Evolutionary conservation across 257 asterid genomes (phyloP), one percentile per base, ranked within the genome.

Genomic region (Salvia miltiorrhiza): DNA sequence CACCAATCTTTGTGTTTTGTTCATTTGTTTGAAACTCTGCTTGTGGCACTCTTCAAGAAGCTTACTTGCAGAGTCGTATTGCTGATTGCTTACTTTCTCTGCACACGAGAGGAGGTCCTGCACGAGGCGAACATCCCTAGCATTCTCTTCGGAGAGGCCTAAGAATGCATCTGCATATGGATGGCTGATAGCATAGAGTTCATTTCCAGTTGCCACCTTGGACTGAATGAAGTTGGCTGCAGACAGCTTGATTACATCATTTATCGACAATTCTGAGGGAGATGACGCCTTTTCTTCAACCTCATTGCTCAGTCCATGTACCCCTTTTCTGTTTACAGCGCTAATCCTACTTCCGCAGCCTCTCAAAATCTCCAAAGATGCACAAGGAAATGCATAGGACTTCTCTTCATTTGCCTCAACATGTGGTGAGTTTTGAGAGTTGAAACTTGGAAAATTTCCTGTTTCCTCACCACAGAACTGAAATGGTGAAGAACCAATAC

Each of bases 81-180:
- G 80, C 33, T 59, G 32, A 12, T 67, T 71, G 1, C 77, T 68
- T n/a, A 82, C 76, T 68, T 75, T 80, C 62, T 80, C 87, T 13
- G 83, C 90, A 45, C 84, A 82, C 5, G 77, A 70, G 0, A 87
- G 79, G 43, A 84, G 85, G 64, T 73, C 59, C 56, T 73, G 82
- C 28, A 87, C 72, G 10, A 87, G 93, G 16, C 75, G 43, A 0
- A 81, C 68, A 7, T 74, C 79, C 70, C 60, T 72, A 21, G 20
- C 33, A 47, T 80, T 74, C 20, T 80, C 81, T 20, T 32, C 54
- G 8, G 79, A 64, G 9, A 78, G 81, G 63, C 62, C 76, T n/a
- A 70, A 9, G 13, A 71, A 32, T 3, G 65, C 49, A 16, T 28
- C 49, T 0, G 71, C 64, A 75, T 63, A 67, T 5, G 81, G 78